Percentiles rank a stretch among this genome's conserved stretches.
Conservation (phyloP, 177 flowering plant genomes). For the Vitis hybrid region DNA sequence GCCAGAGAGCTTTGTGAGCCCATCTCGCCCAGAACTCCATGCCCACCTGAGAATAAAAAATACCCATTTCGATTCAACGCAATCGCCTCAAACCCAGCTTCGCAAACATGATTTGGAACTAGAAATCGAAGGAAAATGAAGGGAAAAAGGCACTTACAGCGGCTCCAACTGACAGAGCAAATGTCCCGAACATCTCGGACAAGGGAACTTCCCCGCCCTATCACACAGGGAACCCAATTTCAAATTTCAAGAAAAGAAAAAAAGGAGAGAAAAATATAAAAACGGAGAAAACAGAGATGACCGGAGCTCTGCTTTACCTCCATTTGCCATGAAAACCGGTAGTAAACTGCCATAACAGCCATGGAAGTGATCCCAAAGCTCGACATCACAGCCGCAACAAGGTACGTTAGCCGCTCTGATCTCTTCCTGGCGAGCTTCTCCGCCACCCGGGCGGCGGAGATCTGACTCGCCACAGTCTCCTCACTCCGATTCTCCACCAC, state of each 20-base stretch:
- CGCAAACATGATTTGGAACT: neutral
- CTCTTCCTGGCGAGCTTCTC: conserved; percentile 68
- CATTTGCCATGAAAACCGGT: conserved; percentile 91
- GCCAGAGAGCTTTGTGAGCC: conserved; percentile 96
- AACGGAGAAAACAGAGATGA: neutral
- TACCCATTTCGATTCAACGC: conserved; percentile 8
- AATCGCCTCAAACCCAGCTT: neutral
- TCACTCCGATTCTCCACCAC: conserved; percentile 11
- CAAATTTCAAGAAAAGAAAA: neutral
- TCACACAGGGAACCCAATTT: conserved; percentile 1
- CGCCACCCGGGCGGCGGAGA: conserved; percentile 29
- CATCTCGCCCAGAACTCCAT: conserved; percentile 99
- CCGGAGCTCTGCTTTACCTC: conserved; percentile 43
- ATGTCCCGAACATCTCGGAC: conserved; percentile 88
- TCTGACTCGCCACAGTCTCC: conserved; percentile 13
- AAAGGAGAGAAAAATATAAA: neutral
- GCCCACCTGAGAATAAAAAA: conserved; percentile 58
- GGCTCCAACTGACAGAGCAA: conserved; percentile 89
- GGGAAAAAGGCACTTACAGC: conserved; percentile 60
- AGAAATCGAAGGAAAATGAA: neutral
- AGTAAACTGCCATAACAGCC: conserved; percentile 88
- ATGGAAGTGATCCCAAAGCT: conserved; percentile 81
- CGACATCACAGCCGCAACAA: conserved; percentile 90
- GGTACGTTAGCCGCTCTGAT: conserved; percentile 77
- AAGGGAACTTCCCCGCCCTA: conserved; percentile 81